Evolutionary conservation across 2,329 filamentous ascomycete species (phyloP).

Genomic region (Xylariales sp.): DNA sequence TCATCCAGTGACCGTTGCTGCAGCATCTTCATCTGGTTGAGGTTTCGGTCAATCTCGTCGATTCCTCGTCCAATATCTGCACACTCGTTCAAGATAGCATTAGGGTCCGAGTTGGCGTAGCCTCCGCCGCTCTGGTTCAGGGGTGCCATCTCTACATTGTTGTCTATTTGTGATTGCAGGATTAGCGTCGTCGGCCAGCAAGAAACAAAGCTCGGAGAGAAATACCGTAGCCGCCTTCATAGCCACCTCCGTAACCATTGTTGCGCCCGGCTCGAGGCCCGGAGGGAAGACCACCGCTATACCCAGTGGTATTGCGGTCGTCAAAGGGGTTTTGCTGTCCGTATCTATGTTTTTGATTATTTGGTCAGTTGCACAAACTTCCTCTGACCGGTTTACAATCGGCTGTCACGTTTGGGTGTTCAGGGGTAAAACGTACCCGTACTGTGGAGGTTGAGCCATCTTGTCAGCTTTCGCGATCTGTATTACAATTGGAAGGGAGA

Average conservation of each 20-base stretch:
- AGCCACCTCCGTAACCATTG: conserved; percentile 8
- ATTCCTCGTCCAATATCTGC: conserved; percentile 75
- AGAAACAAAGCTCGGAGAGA: neutral
- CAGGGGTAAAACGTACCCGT: conserved; percentile 44
- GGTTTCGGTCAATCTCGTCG: conserved; percentile 66
- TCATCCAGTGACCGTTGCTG: conserved; percentile 71
- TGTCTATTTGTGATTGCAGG: conserved; percentile 23
- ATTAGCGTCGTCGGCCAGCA: neutral
- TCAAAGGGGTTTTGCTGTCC: conserved; percentile 55
- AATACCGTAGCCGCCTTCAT: conserved; percentile 36
- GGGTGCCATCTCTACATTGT: conserved; percentile 68
- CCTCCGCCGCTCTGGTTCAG: conserved; percentile 48
- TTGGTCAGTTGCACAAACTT: conserved; percentile 24
- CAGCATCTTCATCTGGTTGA: conserved; percentile 66
- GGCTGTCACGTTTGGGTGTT: conserved; percentile 5
- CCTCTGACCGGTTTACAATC: conserved; percentile 5
- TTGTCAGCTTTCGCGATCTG: conserved; percentile 33
- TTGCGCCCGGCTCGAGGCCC: conserved; percentile 12
- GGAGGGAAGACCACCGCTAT: conserved; percentile 23
- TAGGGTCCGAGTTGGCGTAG: conserved; percentile 55
- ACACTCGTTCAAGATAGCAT: conserved; percentile 80
- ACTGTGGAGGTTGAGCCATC: conserved; percentile 47
- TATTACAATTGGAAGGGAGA: conserved; percentile 12
- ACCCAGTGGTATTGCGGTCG: conserved; percentile 40
- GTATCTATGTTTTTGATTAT: conserved; percentile 46